A percentile compares a stretch with the other conserved stretches of the same genome.
Evolutionary conservation across 306 rosid genomes (phyloP).

Genomic region (Nissolia schottii): DNA sequence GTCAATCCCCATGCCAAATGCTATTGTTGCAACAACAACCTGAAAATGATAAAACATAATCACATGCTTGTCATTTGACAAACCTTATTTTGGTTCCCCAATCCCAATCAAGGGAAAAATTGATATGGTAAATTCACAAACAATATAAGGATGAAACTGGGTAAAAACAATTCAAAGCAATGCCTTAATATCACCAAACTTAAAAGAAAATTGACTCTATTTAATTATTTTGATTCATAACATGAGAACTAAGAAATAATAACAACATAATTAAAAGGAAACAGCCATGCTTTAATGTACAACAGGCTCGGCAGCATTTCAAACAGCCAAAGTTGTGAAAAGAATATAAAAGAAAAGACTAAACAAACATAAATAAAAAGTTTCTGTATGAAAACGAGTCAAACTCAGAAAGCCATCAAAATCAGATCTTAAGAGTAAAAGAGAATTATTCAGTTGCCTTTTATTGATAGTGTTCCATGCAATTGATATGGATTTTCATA

Average conservation of each 20-base stretch:
- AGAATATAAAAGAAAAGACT: neutral
- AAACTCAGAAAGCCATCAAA: neutral
- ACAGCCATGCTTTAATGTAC: neutral
- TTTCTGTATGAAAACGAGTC: neutral
- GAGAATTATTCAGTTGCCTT: neutral
- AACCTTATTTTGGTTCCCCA: neutral
- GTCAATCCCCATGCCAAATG: conserved; percentile 99
- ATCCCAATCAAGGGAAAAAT: neutral
- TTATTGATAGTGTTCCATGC: neutral
- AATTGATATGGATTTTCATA: neutral
- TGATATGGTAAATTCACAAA: neutral
- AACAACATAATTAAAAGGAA: neutral
- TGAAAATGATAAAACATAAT: conserved; percentile 28
- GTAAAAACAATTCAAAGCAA: neutral
- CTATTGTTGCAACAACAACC: conserved; percentile 96
- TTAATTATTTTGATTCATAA: neutral
- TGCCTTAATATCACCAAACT: neutral
- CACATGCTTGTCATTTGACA: neutral
- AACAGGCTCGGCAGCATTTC: neutral
- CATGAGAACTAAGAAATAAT: neutral
- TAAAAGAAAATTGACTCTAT: neutral
- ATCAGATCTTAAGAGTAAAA: neutral
- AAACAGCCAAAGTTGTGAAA: neutral
- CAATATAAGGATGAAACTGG: neutral
- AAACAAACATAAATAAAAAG: neutral